phyloP scores from a whole-genome alignment of 441 rosid species.

The Adansonia gregorii region DNA sequence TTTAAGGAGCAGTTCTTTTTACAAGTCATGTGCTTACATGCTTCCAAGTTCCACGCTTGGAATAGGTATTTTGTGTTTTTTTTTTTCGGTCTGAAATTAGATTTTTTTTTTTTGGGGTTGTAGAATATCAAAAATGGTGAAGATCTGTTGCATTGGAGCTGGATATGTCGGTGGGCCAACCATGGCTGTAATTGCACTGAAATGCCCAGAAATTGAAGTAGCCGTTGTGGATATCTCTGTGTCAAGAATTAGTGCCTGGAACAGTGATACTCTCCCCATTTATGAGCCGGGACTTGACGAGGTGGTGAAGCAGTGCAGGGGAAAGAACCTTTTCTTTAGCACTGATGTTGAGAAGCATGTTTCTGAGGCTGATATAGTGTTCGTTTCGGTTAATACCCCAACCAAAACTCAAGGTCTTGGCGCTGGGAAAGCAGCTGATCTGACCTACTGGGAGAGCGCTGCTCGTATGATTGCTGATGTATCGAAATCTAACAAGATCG shows the following conservation, averaged over 20 bases:
- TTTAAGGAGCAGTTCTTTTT: neutral
- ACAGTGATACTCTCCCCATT: slow-evolving; percentile 54
- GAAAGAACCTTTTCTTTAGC: slow-evolving; percentile 57
- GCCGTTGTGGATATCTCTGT: slow-evolving; percentile 57
- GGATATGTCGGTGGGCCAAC: slow-evolving; percentile 67
- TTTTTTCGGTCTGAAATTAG: neutral
- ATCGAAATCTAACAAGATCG: slow-evolving; percentile 63
- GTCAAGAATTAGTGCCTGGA: slow-evolving; percentile 55
- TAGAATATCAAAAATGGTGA: slow-evolving; percentile 48
- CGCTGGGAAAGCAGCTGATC: slow-evolving; percentile 72
- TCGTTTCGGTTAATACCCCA: slow-evolving; percentile 72
- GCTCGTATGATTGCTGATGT: slow-evolving; percentile 77
- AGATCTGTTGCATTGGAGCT: slow-evolving; percentile 66
- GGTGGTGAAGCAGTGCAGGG: slow-evolving; percentile 57
- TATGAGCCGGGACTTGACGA: slow-evolving; percentile 64
- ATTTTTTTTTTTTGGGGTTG: neutral
- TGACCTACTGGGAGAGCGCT: slow-evolving; percentile 79
- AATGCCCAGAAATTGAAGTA: slow-evolving; percentile 55
- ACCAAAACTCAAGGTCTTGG: slow-evolving; percentile 74
- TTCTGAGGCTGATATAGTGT: slow-evolving; percentile 55
- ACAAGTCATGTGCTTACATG: neutral
- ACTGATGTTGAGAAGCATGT: slow-evolving; percentile 60
- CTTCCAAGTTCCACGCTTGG: neutral
- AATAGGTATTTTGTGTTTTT: neutral
- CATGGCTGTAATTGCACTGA: slow-evolving; percentile 65